Base-by-base conservation (phyloP, 2,329 filamentous ascomycete species). In the Coleophoma cylindrospora region DNA sequence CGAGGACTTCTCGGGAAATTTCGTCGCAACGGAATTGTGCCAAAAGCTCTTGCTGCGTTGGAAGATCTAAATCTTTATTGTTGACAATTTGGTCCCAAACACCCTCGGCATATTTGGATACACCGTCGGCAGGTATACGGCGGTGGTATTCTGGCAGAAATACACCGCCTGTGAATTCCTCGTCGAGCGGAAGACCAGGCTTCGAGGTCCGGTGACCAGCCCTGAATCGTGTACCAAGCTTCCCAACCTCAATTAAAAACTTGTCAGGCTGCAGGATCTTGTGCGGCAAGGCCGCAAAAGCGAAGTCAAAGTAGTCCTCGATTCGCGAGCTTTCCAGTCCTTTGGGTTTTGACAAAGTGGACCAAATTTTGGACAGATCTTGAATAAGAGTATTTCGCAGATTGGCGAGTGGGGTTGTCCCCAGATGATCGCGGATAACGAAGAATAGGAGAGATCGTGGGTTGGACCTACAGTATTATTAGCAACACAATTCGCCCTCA, bases 41-140 rank as follows among this genome's bases (percentile, higher is more conserved):
- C 48, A 99, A 79, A 43, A 99, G 78, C 68, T 99, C 94, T 70
- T 99, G 94, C 67, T 99, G 94, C 0, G 94, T 97, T 3, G 94
- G 94, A 52, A 99, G 71, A 69, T 99, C 94, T 49, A 99, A 77
- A 64, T 99, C 94, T 70, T 99, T 99, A 77, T 99, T 99, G 74
- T 92, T 88, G 61, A 96, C 91, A 65, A 99, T 99, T 70, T 97
- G 92, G 63, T 97, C 91, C 94, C 94, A 99, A 41, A 99, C 83
- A 38, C 91, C 90, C 66, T 94, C 84, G 0, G 94, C 91, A 62
- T 99, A 99, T 52, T 91, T 79, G 0, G 92, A 89, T 65, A 97
- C 94, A n/a, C 94, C 94, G 68, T 99, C 94, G 10, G 94, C 94
- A 11, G 94, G 94, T 56, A 99, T 99, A 50, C 94, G 81, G 54